These are phyloP conservation scores for Mesembryanthemum crystallinum DNA, from an alignment of 148 eudicot genomes.

Conservation along the genomic window DNA sequence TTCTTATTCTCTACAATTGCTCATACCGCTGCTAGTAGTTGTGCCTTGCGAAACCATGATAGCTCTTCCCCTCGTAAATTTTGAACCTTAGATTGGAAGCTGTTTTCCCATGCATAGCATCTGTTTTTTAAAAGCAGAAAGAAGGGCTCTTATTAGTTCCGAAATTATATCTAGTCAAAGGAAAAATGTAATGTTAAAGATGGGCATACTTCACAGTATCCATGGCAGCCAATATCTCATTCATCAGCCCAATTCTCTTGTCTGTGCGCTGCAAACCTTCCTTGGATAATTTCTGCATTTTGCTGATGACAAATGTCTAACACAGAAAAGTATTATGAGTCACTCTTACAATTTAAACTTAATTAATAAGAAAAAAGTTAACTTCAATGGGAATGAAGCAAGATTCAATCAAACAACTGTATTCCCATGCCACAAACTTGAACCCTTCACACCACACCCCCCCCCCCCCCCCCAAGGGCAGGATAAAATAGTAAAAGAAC, in stretches of 20 bases:
- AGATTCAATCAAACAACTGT: not conserved
- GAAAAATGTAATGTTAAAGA: not conserved
- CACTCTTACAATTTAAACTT: not conserved
- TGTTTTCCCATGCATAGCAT: slow-evolving; percentile 97
- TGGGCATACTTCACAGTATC: slow-evolving; percentile 85
- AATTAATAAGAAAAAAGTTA: not conserved
- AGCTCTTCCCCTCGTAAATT: slow-evolving; percentile 73
- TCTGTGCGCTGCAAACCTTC: slow-evolving; percentile 82
- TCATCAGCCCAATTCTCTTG: slow-evolving; percentile 97
- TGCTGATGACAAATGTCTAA: slow-evolving; percentile 74
- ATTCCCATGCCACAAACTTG: not conserved
- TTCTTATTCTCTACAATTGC: no score
- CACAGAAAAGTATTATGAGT: not conserved
- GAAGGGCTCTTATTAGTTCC: slow-evolving; percentile 2
- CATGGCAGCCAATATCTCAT: slow-evolving; percentile 95
- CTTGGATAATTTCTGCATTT: slow-evolving; percentile 65
- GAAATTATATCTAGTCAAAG: slow-evolving; percentile 3
- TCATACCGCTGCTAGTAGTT: slow-evolving; percentile 87
- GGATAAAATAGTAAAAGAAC: no score
- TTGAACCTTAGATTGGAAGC: slow-evolving; percentile 86
- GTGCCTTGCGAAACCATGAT: slow-evolving; percentile 80
- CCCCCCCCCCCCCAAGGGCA: no score
- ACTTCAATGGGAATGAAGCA: not conserved
- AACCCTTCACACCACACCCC: no score
- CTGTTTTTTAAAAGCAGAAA: slow-evolving; percentile 39